Evolutionary conservation across 2,329 filamentous ascomycete genomes (phyloP), one percentile per base, ranked within the genome.

Genomic region (Fusarium chaquense): DNA sequence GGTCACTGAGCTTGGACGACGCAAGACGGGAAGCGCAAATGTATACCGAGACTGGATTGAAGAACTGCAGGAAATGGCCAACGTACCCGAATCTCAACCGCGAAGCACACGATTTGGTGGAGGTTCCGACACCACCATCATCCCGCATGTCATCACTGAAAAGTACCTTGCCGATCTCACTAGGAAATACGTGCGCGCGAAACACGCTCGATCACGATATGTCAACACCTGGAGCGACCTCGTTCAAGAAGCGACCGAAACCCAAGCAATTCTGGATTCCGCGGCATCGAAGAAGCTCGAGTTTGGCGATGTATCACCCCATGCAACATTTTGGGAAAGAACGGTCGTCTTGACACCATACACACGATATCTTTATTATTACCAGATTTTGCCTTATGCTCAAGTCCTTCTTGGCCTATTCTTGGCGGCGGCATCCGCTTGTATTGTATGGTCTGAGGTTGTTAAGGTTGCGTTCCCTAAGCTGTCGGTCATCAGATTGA

Each of bases 41-140:
- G 87, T 91, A 43, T 96, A 94, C 75, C 89, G 90, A 71, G 94
- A 97, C 72, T 99, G 96, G 96, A 97, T 99, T 70, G 95, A 98
- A 71, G 96, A 99, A 76, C 83, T 99, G 33, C 90, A 89, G 4
- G 95, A 98, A 69, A 88, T 91, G 68, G 89, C 90, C 45, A 90
- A 87, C 72, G 79, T 93, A 8, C 87, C 90, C 3, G 93, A 95
- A 70, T 82, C 84, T 6, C 83, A 83, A 43, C 83, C 86, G 4
- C 81, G 84, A 55, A 77, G 79, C 45, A 70, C 79, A 45, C 75
- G 78, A 46, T 77, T 83, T 32, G 79, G 81, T 22, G 76, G 83
- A 44, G 79, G 81, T 22, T 80, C 84, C 30, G 81, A 83, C 20
- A 77, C 76, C 45, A 81, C 83, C 54, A 83, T 79, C 7, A 77